Evolutionary conservation across 345 rosid genomes (phyloP).

Genomic region (Lepidium aucheri): DNA sequence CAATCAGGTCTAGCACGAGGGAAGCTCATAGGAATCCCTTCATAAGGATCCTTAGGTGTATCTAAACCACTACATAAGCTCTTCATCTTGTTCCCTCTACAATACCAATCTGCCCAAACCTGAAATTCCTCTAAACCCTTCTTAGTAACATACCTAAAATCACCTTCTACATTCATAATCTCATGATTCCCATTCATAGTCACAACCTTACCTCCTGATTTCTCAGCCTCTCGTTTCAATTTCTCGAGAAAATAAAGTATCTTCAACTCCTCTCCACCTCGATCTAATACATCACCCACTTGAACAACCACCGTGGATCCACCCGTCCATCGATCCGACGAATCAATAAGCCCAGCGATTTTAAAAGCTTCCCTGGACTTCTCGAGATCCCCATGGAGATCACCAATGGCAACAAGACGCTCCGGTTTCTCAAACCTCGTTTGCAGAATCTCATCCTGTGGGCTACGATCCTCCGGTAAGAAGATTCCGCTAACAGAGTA

Average conservation of each 20-base stretch:
- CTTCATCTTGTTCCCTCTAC: slow-evolving; percentile 61
- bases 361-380: slow-evolving; percentile 59
- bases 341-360: slow-evolving; percentile 70
- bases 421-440: slow-evolving; percentile 44
- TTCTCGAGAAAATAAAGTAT: slow-evolving; percentile 76
- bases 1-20: slow-evolving; percentile 35
- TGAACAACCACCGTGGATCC: slow-evolving; percentile 74
- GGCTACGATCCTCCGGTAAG: slow-evolving; percentile 28
- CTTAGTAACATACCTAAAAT: slow-evolving; percentile 60
- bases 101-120: slow-evolving; percentile 73
- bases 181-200: slow-evolving; percentile 95
- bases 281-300: slow-evolving; percentile 82
- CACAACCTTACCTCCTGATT: slow-evolving; percentile 52
- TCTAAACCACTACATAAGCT: slow-evolving; percentile 43
- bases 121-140: slow-evolving; percentile 61
- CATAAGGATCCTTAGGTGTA: slow-evolving; percentile 41
- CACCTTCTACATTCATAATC: slow-evolving; percentile 83
- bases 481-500: slow-evolving; percentile 60
- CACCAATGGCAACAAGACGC: slow-evolving; percentile 81
- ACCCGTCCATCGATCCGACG: slow-evolving; percentile 55
- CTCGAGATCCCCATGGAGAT: slow-evolving; percentile 77
- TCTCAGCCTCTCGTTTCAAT: slow-evolving; percentile 59
- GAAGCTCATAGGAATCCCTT: slow-evolving; percentile 55
- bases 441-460: slow-evolving; percentile 15
- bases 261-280: slow-evolving; percentile 79